phyloP scores from a whole-genome alignment of 148 eudicot genomes.

The Polygonum maritimum region DNA sequence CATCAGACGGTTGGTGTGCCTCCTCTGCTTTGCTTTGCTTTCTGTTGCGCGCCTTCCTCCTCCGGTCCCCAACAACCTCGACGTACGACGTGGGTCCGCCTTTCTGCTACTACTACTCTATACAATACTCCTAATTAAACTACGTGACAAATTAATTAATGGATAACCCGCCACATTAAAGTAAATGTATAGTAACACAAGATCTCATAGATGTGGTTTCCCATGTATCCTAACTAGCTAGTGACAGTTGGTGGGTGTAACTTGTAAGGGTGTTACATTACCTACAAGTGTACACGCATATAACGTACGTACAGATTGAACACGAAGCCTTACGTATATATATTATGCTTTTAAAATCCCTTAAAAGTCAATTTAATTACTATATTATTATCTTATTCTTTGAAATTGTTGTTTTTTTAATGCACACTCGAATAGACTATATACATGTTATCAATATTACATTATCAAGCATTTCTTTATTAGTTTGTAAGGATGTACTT shows the following conservation, averaged over 20 bases:
- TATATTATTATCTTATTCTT: neutral
- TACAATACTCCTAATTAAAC: too few species aligned
- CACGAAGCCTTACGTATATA: neutral
- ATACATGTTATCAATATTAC: neutral
- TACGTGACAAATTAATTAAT: too few species aligned
- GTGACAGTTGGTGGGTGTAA: constrained; percentile 5
- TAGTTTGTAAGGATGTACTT: neutral
- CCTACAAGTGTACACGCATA: neutral
- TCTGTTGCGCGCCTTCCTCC: neutral
- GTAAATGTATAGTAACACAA: neutral
- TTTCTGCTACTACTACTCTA: neutral
- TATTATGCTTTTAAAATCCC: neutral
- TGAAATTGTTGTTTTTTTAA: neutral
- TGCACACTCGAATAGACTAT: neutral
- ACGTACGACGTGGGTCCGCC: constrained; percentile 6
- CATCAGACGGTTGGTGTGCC: neutral
- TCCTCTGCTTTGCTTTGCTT: neutral
- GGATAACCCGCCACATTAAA: neutral
- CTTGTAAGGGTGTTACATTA: neutral
- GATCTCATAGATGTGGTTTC: neutral
- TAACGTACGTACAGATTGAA: neutral
- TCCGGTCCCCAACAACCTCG: neutral
- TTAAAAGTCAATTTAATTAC: neutral
- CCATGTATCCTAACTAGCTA: neutral
- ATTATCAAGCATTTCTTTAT: neutral